Conservation (phyloP, 1,284 basidiomycete genomes). For the Boletus sp. region DNA sequence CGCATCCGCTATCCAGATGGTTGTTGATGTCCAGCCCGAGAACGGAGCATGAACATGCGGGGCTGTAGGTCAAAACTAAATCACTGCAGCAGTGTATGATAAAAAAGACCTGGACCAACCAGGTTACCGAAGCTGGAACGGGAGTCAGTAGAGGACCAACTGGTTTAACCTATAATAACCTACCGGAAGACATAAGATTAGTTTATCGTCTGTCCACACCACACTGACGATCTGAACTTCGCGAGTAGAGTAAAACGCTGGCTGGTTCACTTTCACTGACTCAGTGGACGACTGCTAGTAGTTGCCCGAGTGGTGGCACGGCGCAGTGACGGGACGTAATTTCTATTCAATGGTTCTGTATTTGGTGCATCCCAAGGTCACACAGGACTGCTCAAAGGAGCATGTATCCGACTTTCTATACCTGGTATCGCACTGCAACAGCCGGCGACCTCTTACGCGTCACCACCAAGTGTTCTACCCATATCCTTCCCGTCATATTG, state of each 20-base stretch:
- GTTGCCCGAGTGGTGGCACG: no score
- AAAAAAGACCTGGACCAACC: constrained; percentile 19
- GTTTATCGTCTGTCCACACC: background rate
- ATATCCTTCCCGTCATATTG: constrained; percentile 29
- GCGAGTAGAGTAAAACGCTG: background rate
- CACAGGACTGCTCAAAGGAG: constrained; percentile 2
- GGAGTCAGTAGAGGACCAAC: no score
- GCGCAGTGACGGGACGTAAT: no score
- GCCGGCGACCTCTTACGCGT: background rate
- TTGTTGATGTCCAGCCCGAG: constrained; percentile 42
- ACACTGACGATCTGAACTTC: background rate
- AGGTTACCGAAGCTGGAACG: constrained; percentile 18
- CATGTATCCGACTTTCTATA: constrained; percentile 13
- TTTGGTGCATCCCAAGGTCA: background rate
- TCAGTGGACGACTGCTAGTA: no score
- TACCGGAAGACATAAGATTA: constrained; percentile 20
- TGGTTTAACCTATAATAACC: no score
- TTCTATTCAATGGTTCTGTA: background rate
- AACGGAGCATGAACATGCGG: constrained; percentile 43
- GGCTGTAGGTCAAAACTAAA: constrained; percentile 30
- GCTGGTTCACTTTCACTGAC: background rate
- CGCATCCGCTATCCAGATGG: constrained; percentile 47
- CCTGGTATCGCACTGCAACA: constrained; percentile 5
- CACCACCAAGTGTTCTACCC: constrained; percentile 1
- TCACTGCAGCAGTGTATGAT: background rate